phyloP scores from a whole-genome alignment of 345 rosid species.

The Salix koriyanagi region DNA sequence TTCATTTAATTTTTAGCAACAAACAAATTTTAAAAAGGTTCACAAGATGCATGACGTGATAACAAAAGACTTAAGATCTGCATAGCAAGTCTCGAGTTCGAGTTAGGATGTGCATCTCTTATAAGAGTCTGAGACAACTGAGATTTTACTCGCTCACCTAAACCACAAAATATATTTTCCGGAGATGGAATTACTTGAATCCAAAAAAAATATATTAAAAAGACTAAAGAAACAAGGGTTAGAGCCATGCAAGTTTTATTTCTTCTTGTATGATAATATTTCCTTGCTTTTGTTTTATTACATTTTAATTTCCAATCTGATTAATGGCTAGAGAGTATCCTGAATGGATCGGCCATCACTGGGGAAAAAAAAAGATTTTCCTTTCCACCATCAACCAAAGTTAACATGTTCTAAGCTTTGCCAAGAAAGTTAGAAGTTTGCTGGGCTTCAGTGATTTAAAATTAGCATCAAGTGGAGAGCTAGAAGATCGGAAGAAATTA shows the following conservation, averaged over 20 bases:
- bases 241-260: background rate
- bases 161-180: too few relatives aligned
- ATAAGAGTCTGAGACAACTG: too few relatives aligned
- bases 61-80: too few relatives aligned
- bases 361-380: background rate
- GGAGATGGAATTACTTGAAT: too few relatives aligned
- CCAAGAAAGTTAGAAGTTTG: background rate
- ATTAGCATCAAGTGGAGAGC: background rate
- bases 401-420: background rate
- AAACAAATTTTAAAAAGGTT: too few relatives aligned
- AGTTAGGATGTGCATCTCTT: too few relatives aligned
- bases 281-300: background rate
- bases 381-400: background rate
- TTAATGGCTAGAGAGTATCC: background rate
- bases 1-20: too few relatives aligned
- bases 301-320: background rate
- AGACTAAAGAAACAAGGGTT: background rate
- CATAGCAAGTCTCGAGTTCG: too few relatives aligned
- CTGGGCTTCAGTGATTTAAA: background rate
- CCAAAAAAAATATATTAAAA: too few relatives aligned
- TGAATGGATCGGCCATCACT: background rate
- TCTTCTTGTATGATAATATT: background rate
- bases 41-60: too few relatives aligned
- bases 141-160: too few relatives aligned
- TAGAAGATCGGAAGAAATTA: background rate